These are phyloP conservation scores for Oryza glumipatula DNA, from an alignment of 176 grass and related monocot genomes.

Conservation along the genomic window DNA sequence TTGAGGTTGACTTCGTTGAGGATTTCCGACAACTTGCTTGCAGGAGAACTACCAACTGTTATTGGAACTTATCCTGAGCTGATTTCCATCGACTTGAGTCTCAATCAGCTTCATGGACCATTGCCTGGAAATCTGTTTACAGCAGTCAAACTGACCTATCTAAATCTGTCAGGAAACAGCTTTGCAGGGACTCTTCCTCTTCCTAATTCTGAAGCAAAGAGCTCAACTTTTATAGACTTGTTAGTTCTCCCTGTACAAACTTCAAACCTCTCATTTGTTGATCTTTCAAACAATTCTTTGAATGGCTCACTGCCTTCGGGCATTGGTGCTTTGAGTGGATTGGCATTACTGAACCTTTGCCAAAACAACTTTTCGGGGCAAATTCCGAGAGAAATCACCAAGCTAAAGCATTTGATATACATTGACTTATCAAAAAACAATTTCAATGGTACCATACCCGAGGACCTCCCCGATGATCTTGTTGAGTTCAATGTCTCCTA, in stretches of 20 bases:
- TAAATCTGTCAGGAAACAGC: conserved; percentile 82
- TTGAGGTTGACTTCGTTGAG: conserved; percentile 75
- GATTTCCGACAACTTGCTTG: conserved; percentile 72
- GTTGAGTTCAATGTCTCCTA: conserved; percentile 76
- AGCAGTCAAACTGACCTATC: conserved; percentile 61
- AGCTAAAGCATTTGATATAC: conserved; percentile 60
- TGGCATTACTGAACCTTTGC: conserved; percentile 58
- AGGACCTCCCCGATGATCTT: conserved; percentile 66
- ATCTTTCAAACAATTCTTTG: conserved; percentile 85
- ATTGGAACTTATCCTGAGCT: conserved; percentile 86
- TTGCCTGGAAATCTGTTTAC: conserved; percentile 69
- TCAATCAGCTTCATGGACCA: conserved; percentile 70
- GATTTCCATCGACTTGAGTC: conserved; percentile 70
- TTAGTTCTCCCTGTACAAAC: conserved; percentile 44
- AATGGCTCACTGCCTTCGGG: conserved; percentile 55
- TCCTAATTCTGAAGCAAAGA: conserved; percentile 45
- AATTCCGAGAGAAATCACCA: conserved; percentile 67
- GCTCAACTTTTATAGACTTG: conserved; percentile 41
- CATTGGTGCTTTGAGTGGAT: conserved; percentile 56
- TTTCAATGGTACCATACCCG: conserved; percentile 77
- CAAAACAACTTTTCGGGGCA: conserved; percentile 72
- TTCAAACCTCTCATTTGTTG: conserved; percentile 74
- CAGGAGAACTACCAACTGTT: conserved; percentile 64
- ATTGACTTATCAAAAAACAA: conserved; percentile 81
- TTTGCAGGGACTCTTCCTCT: conserved; percentile 63